These are phyloP conservation scores for Acacia concinna DNA, from an alignment of 331 rosid genomes.

Conservation along the genomic window DNA sequence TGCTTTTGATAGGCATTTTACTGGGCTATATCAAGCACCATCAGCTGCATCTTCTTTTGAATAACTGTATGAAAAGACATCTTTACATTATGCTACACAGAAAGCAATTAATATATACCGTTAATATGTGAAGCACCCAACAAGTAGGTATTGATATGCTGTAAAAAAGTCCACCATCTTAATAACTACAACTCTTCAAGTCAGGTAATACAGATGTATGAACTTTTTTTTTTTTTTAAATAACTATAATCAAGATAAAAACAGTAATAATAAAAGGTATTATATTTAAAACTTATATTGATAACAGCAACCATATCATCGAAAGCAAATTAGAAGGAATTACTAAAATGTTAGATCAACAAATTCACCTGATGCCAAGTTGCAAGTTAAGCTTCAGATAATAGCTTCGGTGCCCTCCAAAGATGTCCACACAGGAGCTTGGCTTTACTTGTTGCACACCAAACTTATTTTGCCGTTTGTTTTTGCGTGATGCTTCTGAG, in stretches of 20 bases:
- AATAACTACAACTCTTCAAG: neutral
- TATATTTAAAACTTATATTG: neutral
- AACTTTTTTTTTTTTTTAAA: neutral
- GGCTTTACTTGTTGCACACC: constrained; percentile 41
- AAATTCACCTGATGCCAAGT: constrained; percentile 82
- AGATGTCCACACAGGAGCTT: constrained; percentile 52
- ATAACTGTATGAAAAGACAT: neutral
- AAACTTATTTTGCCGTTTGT: constrained; percentile 48
- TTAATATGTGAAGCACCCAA: neutral
- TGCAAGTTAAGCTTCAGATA: constrained; percentile 83
- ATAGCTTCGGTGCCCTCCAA: constrained; percentile 47
- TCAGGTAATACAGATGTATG: neutral
- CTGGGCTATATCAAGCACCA: neutral
- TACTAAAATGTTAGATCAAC: constrained; percentile 1
- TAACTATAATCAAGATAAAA: neutral
- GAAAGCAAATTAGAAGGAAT: neutral
- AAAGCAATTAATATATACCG: neutral
- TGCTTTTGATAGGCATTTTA: neutral
- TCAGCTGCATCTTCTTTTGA: neutral
- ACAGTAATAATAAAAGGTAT: neutral
- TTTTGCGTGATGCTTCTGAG: constrained; percentile 40
- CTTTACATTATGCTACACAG: neutral
- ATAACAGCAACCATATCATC: neutral
- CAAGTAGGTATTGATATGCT: neutral
- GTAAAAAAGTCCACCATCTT: neutral